Conservation (phyloP, 257 asterid genomes). For the Solanum lycopersicoides region DNA sequence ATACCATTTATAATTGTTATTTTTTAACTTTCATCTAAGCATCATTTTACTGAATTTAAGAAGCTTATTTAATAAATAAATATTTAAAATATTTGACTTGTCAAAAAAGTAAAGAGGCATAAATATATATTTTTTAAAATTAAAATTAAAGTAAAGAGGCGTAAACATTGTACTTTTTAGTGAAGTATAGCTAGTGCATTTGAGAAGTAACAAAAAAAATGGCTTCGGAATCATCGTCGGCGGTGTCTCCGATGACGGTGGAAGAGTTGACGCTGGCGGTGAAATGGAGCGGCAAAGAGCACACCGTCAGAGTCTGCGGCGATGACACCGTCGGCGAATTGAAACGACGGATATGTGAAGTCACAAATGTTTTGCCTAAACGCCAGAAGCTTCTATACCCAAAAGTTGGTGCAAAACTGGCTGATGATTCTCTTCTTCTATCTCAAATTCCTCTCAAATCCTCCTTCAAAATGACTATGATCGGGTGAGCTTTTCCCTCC, state of each 20-base stretch:
- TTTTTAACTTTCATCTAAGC: not conserved
- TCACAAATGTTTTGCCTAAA: slow-evolving; percentile 75
- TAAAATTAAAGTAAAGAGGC: not conserved
- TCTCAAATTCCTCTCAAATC: slow-evolving; percentile 74
- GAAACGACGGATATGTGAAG: slow-evolving; percentile 81
- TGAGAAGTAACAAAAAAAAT: slow-evolving; percentile 7
- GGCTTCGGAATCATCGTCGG: slow-evolving; percentile 57
- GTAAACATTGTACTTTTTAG: not conserved
- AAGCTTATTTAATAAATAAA: not conserved
- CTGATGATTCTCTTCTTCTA: slow-evolving; percentile 67
- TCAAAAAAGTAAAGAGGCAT: not conserved
- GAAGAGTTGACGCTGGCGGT: slow-evolving; percentile 86
- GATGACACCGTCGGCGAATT: slow-evolving; percentile 86
- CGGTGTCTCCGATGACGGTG: slow-evolving; percentile 46
- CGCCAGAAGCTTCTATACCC: slow-evolving; percentile 96
- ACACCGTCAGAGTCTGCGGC: slow-evolving; percentile 81
- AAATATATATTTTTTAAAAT: too few species aligned
- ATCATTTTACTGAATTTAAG: not conserved
- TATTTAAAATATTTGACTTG: not conserved
- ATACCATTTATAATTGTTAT: not conserved
- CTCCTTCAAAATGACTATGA: slow-evolving; percentile 85
- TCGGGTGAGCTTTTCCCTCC: slow-evolving; percentile 38
- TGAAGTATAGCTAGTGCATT: not conserved
- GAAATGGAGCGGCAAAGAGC: slow-evolving; percentile 95
- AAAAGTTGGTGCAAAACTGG: slow-evolving; percentile 71